These are phyloP conservation scores for Termitomyces sp. DNA, from an alignment of 768 basidiomycete genomes.

Conservation along the genomic window DNA sequence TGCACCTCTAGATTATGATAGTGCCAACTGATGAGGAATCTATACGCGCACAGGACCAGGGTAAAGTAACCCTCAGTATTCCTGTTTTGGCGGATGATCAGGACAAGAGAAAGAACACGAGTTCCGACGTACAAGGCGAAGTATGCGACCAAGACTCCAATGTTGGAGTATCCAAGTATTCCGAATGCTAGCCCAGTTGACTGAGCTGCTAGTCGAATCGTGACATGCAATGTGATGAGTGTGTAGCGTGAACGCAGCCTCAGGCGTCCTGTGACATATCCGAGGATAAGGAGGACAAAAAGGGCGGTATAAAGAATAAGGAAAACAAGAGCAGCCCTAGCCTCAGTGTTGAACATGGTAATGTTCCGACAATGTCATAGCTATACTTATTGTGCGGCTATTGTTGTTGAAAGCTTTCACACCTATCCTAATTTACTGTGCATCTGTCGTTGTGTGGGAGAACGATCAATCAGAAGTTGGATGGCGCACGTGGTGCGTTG, in stretches of 20 bases:
- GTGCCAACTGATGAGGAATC: slow-evolving; percentile 32
- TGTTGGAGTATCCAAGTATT: slow-evolving; percentile 22
- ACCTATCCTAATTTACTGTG: background rate
- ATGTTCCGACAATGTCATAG: background rate
- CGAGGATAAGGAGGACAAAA: slow-evolving; percentile 23
- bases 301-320: slow-evolving; percentile 27
- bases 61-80: slow-evolving; percentile 29
- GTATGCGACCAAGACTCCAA: slow-evolving; percentile 25
- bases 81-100: slow-evolving; percentile 1
- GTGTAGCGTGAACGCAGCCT: slow-evolving; percentile 26
- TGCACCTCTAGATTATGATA: slow-evolving; percentile 24
- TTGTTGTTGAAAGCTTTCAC: background rate
- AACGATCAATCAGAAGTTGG: no score
- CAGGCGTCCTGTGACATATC: slow-evolving; percentile 22
- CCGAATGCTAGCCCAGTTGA: slow-evolving; percentile 30
- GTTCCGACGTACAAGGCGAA: slow-evolving; percentile 17
- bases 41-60: slow-evolving; percentile 27
- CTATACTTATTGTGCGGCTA: background rate
- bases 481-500: background rate
- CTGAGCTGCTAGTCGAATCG: slow-evolving; percentile 29
- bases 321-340: slow-evolving; percentile 26
- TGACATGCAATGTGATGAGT: slow-evolving; percentile 26
- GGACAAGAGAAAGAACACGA: background rate
- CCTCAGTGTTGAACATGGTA: slow-evolving; percentile 19
- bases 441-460: background rate